Conservation (phyloP, 1,284 basidiomycete genomes). For the Fomitiporia mediterranea region DNA sequence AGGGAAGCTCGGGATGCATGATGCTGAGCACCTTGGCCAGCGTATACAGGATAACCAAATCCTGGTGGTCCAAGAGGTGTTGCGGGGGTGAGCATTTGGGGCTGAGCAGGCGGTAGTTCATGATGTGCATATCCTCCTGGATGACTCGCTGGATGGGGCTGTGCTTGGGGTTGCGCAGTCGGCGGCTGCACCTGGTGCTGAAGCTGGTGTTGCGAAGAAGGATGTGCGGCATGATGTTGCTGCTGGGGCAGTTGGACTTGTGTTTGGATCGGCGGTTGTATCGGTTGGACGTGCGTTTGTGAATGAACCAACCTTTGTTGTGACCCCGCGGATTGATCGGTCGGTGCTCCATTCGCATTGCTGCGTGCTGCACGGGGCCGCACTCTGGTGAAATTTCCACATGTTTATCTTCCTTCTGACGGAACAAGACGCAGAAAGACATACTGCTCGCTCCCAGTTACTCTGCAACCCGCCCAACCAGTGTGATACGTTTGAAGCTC, state of each 20-base stretch:
- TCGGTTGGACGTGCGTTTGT: slow-evolving; percentile 17
- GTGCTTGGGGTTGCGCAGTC: slow-evolving; percentile 27
- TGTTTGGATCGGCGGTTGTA: not conserved
- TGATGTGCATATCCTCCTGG: slow-evolving; percentile 8
- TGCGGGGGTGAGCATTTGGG: slow-evolving; percentile 23
- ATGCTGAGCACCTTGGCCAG: slow-evolving; percentile 38
- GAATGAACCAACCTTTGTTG: slow-evolving; percentile 6
- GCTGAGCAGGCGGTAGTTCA: slow-evolving; percentile 23
- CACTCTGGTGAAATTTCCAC: slow-evolving; percentile 4
- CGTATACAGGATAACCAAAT: slow-evolving; percentile 46
- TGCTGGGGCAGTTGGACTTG: slow-evolving; percentile 1
- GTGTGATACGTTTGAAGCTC: slow-evolving; percentile 65
- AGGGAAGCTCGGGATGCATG: slow-evolving; percentile 29
- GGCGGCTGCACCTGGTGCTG: slow-evolving; percentile 26
- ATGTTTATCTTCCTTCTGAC: not conserved
- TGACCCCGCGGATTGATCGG: slow-evolving; percentile 1
- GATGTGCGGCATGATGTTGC: slow-evolving; percentile 16
- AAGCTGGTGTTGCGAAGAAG: slow-evolving; percentile 21
- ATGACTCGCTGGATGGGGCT: slow-evolving; percentile 22
- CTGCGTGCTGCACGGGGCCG: slow-evolving; percentile 10
- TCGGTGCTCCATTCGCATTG: not conserved
- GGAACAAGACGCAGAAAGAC: slow-evolving; percentile 22
- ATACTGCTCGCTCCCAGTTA: slow-evolving; percentile 69
- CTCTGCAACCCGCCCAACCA: slow-evolving; percentile 74
- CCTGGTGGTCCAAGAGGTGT: slow-evolving; percentile 29